Percentiles rank a stretch among this genome's conserved stretches.
These are phyloP conservation scores for Linnemannia exigua DNA, from an alignment of 192 early-diverging fungal species.

Conservation along the genomic window DNA sequence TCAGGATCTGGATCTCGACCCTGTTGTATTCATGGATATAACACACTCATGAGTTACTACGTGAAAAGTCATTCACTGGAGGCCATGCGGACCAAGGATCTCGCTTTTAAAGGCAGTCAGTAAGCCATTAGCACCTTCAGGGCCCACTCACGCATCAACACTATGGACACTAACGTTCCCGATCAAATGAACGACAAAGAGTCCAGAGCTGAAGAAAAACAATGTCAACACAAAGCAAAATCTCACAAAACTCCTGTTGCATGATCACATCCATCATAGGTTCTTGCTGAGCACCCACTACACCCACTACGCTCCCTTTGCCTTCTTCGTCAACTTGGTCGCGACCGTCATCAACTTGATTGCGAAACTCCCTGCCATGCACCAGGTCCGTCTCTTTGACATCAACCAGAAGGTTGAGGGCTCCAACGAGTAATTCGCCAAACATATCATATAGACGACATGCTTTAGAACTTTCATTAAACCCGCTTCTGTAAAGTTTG, in stretches of 20 bases:
- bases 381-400: conserved; percentile 94
- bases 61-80: too few species aligned
- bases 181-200: too few species aligned
- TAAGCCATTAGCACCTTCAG: too few species aligned
- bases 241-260: background rate
- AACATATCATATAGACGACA: too few species aligned
- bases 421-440: conserved; percentile 25
- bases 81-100: too few species aligned
- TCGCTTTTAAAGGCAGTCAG: too few species aligned
- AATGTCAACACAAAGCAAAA: background rate
- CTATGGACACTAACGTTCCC: too few species aligned
- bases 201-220: background rate
- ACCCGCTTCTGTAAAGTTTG: too few species aligned
- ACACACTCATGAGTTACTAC: too few species aligned
- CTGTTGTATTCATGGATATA: too few species aligned
- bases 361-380: conserved; percentile 93
- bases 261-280: conserved; percentile 41
- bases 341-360: conserved; percentile 88
- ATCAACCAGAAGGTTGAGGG: conserved; percentile 75
- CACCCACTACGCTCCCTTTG: conserved; percentile 92
- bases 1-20: background rate
- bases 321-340: conserved; percentile 93
- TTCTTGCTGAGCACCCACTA: conserved; percentile 97
- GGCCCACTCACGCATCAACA: too few species aligned
- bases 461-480: too few species aligned